Evolutionary conservation across 805 yeast species (phyloP), one percentile per base, ranked within the genome.

Genomic region (Candida sithepensis): DNA sequence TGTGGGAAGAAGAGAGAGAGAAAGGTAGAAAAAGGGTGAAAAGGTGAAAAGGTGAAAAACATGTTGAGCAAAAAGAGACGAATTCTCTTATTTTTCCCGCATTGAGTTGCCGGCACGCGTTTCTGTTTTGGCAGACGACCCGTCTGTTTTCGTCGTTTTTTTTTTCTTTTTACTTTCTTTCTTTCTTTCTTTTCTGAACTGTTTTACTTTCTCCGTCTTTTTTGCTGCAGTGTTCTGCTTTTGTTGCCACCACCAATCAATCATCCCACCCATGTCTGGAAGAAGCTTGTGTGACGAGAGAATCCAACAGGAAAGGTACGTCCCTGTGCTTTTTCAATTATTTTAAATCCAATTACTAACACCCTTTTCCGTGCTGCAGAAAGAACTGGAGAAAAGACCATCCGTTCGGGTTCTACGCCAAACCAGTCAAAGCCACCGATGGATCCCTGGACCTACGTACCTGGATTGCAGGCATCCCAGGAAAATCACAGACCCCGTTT

Each of bases 341-440:
- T 19, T 12, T 20, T 24, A 10, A 19, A n/a, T n/a, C n/a, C 14
- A 14, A 7, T n/a, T 22, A 4, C 39, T 4, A 30, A 34, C 16
- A 3, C 12, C 14, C 12, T n/a, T 14, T 38, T 20, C 13, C 13
- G 8, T 24, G 14, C 2, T 23, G 12, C 48, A 84, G 99, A 67
- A 92, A 91, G 69, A 89, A 86, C 66, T 94, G 99, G 99, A 82
- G 99, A 57, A 92, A 89, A 65, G 97, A 90, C 65, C 99, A 94
- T 64, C 99, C 99, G 0, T 94, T 91, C 68, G 98, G 98, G 7
- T 94, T 94, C 68, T 91, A 71, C 56, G 99, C 99, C 34, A 88
- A 88, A 61, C 99, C 99, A 13, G 63, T 70, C 22, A 91, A 87
- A 64, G 72, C 75, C n/a, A 60, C 72, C 1, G 96, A 90, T 60